phyloP scores from a whole-genome alignment of 345 rosid species.

The Arabis hirsuta region DNA sequence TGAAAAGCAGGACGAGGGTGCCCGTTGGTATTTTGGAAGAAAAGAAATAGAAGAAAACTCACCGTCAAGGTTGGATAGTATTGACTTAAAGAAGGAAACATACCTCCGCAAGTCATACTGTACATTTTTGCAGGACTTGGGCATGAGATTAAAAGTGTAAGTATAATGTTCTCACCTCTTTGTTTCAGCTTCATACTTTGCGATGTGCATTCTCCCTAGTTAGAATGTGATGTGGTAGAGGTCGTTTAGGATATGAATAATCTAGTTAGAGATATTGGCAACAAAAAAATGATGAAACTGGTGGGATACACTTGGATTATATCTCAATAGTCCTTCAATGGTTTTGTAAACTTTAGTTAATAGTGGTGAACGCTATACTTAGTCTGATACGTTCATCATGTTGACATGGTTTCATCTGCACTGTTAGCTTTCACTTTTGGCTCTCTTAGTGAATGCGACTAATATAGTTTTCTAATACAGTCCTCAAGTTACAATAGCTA shows the following conservation, averaged over 20 bases:
- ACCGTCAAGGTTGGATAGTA: conserved; percentile 88
- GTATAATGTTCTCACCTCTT: conserved; percentile 31
- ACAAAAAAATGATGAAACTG: not conserved
- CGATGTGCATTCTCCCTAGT: not conserved
- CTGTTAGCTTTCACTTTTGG: conserved; percentile 20
- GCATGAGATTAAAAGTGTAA: conserved; percentile 99
- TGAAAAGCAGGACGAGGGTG: conserved; percentile 62
- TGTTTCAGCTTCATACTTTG: conserved; percentile 4
- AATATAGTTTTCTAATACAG: conserved; percentile 55
- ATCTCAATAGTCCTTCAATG: not conserved
- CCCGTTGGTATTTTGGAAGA: conserved; percentile 86
- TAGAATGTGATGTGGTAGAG: conserved; percentile 15
- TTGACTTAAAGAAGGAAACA: conserved; percentile 95
- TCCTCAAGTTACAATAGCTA: conserved; percentile 98
- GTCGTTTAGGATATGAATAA: not conserved
- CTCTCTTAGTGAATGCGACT: conserved; percentile 15
- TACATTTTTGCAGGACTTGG: conserved; percentile 95
- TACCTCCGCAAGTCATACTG: conserved; percentile 94
- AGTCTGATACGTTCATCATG: conserved; percentile 1
- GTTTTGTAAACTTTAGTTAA: not conserved
- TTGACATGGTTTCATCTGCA: conserved; percentile 30
- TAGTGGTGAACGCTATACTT: conserved; percentile 8
- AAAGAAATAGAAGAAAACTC: conserved; percentile 91
- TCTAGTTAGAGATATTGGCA: conserved; percentile 7
- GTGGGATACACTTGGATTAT: conserved; percentile 4